Evolutionary conservation across 805 yeast species (phyloP).

Genomic region (Zygotorulaspora sp.): DNA sequence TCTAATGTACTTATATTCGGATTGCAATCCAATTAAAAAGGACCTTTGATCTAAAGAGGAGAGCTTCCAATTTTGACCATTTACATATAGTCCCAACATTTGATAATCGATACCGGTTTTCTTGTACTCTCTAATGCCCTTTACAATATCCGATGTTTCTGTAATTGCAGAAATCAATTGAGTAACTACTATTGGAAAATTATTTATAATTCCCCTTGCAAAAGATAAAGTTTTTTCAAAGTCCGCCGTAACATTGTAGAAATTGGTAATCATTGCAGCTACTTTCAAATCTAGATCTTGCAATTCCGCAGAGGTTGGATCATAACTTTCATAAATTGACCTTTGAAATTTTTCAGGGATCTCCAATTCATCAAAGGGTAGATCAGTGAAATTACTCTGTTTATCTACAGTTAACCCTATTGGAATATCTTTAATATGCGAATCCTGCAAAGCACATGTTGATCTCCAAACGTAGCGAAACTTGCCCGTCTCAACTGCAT

Average conservation of each 20-base stretch:
- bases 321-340: slow-evolving; percentile 33
- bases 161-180: slow-evolving; percentile 13
- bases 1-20: slow-evolving; percentile 20
- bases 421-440: slow-evolving; percentile 31
- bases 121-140: slow-evolving; percentile 15
- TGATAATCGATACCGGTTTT: slow-evolving; percentile 31
- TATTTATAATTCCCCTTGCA: slow-evolving; percentile 39
- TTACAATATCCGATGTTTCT: slow-evolving; percentile 9
- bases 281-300: slow-evolving; percentile 61
- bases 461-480: slow-evolving; percentile 75
- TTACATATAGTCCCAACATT: slow-evolving; percentile 31
- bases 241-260: slow-evolving; percentile 31
- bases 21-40: slow-evolving; percentile 19
- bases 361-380: slow-evolving; percentile 6
- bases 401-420: slow-evolving; percentile 23
- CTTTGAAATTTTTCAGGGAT: slow-evolving; percentile 32
- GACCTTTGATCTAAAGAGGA: slow-evolving; percentile 23
- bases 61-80: slow-evolving; percentile 31
- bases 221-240: slow-evolving; percentile 35
- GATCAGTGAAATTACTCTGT: slow-evolving; percentile 38
- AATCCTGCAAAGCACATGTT: slow-evolving; percentile 30
- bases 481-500: slow-evolving; percentile 54
- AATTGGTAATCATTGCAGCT: slow-evolving; percentile 46
- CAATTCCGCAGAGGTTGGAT: slow-evolving; percentile 25
- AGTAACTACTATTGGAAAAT: slow-evolving; percentile 36